Conservation (phyloP, 495 filamentous ascomycete species). For the Aspergillus hancockii region DNA sequence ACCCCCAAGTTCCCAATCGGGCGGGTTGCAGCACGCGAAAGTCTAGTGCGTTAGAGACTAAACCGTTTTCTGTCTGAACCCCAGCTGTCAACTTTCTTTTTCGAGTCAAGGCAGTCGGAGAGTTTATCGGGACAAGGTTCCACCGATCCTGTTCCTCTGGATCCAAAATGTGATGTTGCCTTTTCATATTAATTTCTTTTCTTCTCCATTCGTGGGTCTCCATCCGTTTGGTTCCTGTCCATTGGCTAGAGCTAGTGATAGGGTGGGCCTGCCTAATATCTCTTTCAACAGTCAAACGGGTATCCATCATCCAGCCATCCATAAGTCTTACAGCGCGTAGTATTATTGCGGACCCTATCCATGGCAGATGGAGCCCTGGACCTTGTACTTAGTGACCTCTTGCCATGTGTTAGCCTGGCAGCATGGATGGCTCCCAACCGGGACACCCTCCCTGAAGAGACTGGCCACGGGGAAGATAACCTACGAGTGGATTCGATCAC, state of each 20-base stretch:
- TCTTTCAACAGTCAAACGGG: too few species aligned
- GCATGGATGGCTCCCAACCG: background rate
- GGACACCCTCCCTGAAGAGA: background rate
- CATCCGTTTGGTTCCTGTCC: slow-evolving; percentile 1
- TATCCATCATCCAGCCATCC: too few species aligned
- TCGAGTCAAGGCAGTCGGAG: slow-evolving; percentile 36
- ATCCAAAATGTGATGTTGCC: background rate
- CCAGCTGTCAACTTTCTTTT: slow-evolving; percentile 38
- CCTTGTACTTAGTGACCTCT: background rate
- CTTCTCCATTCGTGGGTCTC: slow-evolving; percentile 3
- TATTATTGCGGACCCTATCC: background rate
- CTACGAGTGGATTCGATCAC: background rate
- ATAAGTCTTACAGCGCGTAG: too few species aligned
- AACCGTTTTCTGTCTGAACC: slow-evolving; percentile 19
- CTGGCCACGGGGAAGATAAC: background rate
- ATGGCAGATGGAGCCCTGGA: background rate
- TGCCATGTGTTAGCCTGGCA: background rate
- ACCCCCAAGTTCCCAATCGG: slow-evolving; percentile 14
- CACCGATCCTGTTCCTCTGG: slow-evolving; percentile 21
- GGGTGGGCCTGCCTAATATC: background rate
- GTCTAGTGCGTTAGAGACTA: slow-evolving; percentile 13
- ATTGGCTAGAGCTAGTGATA: background rate
- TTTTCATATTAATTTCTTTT: slow-evolving; percentile 12
- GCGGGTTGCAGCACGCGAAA: slow-evolving; percentile 19
- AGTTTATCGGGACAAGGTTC: slow-evolving; percentile 33